Conservation (phyloP, 2,329 filamentous ascomycete genomes). For the Magnaporthales sp. region DNA sequence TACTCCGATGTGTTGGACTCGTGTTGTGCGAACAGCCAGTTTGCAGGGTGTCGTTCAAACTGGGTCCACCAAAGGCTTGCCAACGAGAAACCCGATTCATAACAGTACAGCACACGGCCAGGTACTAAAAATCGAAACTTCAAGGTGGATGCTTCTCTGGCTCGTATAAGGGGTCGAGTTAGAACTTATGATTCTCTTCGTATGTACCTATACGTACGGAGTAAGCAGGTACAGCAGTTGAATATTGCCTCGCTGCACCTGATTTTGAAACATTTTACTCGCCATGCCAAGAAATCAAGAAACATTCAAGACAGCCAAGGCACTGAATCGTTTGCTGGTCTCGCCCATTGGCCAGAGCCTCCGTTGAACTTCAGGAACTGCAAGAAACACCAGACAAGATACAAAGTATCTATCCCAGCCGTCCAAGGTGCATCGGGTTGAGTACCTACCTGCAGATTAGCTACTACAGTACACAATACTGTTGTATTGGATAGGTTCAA, state of each 20-base stretch:
- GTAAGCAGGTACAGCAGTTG: too few species aligned
- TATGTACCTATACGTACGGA: too few species aligned
- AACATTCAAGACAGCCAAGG: neutral
- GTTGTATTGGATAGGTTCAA: neutral
- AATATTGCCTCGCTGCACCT: too few species aligned
- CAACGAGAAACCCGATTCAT: neutral
- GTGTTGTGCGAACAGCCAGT: neutral
- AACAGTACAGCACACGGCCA: too few species aligned
- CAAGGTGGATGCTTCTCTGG: too few species aligned
- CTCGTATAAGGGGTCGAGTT: too few species aligned
- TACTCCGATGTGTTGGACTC: neutral
- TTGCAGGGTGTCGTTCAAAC: neutral
- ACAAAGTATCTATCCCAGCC: neutral
- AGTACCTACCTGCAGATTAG: too few species aligned
- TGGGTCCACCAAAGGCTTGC: neutral
- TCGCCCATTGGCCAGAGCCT: neutral
- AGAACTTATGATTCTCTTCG: too few species aligned
- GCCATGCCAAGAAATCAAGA: neutral
- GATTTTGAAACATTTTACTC: neutral
- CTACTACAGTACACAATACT: too few species aligned
- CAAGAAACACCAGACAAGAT: neutral
- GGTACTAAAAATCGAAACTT: too few species aligned
- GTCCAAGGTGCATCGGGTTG: neutral
- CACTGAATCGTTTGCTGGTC: neutral
- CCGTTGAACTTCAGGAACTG: neutral